A percentile compares a stretch with the other conserved stretches of the same genome.
These are phyloP conservation scores for Synura sp. DNA, from an alignment of 352 stramenopile species.

Conservation along the genomic window DNA sequence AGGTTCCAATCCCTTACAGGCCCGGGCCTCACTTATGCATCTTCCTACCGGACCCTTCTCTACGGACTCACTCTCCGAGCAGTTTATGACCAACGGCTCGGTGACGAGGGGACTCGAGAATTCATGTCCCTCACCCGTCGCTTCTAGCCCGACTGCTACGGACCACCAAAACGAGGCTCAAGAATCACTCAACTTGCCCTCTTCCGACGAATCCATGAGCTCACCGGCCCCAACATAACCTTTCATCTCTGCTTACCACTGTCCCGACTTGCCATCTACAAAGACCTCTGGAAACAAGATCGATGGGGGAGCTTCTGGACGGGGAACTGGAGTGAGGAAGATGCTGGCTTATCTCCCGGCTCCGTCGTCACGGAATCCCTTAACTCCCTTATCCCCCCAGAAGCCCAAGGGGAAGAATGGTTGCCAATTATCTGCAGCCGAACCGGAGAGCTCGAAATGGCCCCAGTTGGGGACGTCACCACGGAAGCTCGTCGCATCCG, in stretches of 20 bases:
- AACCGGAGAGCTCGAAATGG: neutral
- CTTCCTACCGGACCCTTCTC: conserved; percentile 22
- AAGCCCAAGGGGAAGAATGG: conserved; percentile 2
- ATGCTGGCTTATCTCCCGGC: neutral
- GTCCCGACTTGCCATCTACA: neutral
- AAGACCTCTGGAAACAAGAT: neutral
- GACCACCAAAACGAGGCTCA: neutral
- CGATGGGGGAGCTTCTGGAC: neutral
- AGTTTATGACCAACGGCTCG: conserved; percentile 1
- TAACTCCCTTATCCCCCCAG: neutral
- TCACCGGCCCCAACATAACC: neutral
- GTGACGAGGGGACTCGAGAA: neutral
- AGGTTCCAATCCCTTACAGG: neutral
- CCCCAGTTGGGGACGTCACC: conserved; percentile 3
- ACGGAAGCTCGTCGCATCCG: neutral
- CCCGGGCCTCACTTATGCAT: neutral
- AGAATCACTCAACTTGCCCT: conserved; percentile 5
- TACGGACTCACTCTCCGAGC: conserved; percentile 16
- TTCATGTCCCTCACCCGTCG: conserved; percentile 1
- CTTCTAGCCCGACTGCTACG: neutral
- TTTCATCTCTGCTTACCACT: conserved; percentile 8
- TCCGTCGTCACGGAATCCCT: neutral
- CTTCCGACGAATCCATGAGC: conserved; percentile 7
- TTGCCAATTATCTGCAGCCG: neutral
- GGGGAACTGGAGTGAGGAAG: neutral